Conservation (phyloP, 2,329 filamentous ascomycete genomes). For the Apiospora sp. region DNA sequence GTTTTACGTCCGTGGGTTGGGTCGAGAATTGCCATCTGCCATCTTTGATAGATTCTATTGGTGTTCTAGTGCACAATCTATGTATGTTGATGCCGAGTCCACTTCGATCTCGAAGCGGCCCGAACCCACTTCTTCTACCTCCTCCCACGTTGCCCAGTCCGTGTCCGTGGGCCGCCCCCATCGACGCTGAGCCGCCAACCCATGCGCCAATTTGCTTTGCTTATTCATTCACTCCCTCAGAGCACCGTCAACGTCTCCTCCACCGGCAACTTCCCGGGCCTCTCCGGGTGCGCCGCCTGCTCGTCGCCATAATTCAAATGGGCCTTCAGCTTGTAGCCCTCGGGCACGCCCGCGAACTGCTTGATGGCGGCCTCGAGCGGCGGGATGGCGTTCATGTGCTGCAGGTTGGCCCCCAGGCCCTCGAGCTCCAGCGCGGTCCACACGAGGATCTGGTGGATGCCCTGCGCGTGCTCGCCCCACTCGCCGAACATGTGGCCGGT, state of each 20-base stretch:
- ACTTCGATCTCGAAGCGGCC: too few species aligned
- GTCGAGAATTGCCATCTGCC: too few species aligned
- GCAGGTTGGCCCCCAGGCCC: constrained; percentile 36
- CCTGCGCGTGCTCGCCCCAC: constrained; percentile 33
- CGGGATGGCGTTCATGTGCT: constrained; percentile 36
- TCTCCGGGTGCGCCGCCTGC: constrained; percentile 32
- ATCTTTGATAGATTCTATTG: too few species aligned
- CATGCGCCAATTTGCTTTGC: too few species aligned
- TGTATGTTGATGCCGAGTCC: too few species aligned
- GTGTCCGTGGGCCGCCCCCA: too few species aligned
- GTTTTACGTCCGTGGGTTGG: too few species aligned
- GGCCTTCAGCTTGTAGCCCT: constrained; percentile 34
- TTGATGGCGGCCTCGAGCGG: constrained; percentile 34
- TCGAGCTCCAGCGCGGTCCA: constrained; percentile 38
- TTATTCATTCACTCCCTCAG: too few species aligned
- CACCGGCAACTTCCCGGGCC: constrained; percentile 30
- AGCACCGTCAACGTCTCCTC: constrained; percentile 37
- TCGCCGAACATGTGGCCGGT: constrained; percentile 32
- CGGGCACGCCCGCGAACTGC: constrained; percentile 33
- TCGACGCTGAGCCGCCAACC: too few species aligned
- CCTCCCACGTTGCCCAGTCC: too few species aligned
- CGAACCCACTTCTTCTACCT: too few species aligned
- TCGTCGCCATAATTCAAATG: constrained; percentile 36
- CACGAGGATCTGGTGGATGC: constrained; percentile 35
- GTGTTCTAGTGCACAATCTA: too few species aligned